Base-by-base conservation (phyloP, 2,329 filamentous ascomycete species). In the Phialocephala subalpina region DNA sequence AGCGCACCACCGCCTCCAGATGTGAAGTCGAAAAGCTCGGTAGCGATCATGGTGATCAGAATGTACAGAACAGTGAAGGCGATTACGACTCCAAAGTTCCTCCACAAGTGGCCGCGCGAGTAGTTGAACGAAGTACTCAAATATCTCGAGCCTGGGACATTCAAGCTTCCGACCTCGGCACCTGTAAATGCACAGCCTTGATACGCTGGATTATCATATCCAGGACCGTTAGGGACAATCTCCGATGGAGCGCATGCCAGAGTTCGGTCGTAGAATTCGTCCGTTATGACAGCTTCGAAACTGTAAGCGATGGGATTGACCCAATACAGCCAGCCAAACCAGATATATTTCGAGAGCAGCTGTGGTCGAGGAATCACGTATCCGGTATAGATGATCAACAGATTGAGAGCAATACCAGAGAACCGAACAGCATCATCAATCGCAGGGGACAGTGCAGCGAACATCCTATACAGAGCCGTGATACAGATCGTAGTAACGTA, bases 41-140 rank as follows among this genome's bases (percentile, higher is more conserved):
- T 89, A 0, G 89, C 91, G 25, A 91, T 70, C 5, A 91, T 84
- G 0, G 92, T 95, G 35, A 95, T 78, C 12, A 89, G 70, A 14
- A 97, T 86, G 74, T 95, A 97, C 5, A 93, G 83, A 0, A 92
- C 82, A 0, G 88, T 86, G 70, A 93, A 96, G 0, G 90, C 92
- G 70, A 94, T 88, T 1, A 96, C 79, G 9, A 90, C 86, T 56
- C 86, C 88, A 72, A 87, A 89, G 73, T 90, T 90, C 22, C 88
- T 83, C 88, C 89, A 91, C 0, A 90, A 77, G 72, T 91, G 82
- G 29, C 78, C 79, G 20, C 87, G 80, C 0, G 82, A 82, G 72
- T 89, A 90, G 53, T 83, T 79, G 76, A 86, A 91, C 8, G 82
- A 82, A 0, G 81, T 80, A 11, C 79, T 70, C 1, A 90, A 74